Evolutionary conservation across 2,329 filamentous ascomycete species (phyloP).

Genomic region (Pseudogymnoascus sp.): DNA sequence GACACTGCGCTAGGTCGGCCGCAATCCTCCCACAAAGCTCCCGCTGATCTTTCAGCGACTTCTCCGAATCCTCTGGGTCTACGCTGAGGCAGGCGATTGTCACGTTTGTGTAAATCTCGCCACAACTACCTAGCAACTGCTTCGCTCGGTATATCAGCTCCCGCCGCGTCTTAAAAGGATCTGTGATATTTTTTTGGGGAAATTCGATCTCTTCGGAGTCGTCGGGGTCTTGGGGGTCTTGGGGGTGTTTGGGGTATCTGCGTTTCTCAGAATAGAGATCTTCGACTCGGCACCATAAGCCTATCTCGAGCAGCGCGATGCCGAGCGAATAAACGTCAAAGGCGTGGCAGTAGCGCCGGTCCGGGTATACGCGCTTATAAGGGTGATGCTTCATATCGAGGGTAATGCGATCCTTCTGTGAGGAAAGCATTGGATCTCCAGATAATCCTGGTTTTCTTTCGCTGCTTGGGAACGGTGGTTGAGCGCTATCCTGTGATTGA

Average conservation of each 20-base stretch:
- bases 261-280: neutral
- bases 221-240: too few species aligned
- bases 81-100: neutral
- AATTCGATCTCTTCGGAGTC: too few species aligned
- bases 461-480: too few species aligned
- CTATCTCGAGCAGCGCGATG: conserved; percentile 42
- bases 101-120: neutral
- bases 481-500: too few species aligned
- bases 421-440: too few species aligned
- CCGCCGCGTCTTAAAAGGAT: neutral
- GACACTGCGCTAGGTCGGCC: neutral
- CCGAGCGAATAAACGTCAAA: conserved; percentile 39
- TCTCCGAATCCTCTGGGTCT: conserved; percentile 22
- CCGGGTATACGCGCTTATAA: conserved; percentile 26
- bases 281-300: conserved; percentile 32
- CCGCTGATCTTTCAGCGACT: neutral
- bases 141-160: neutral
- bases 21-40: neutral
- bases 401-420: too few species aligned
- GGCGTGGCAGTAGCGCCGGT: conserved; percentile 25
- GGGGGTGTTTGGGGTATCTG: too few species aligned
- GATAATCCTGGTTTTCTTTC: too few species aligned
- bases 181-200: neutral
- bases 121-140: neutral
- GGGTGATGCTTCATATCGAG: conserved; percentile 29